Percentiles rank a stretch among this genome's conserved stretches.
phyloP scores from a whole-genome alignment of 441 rosid genomes.

The Syzygium syzygioides region DNA sequence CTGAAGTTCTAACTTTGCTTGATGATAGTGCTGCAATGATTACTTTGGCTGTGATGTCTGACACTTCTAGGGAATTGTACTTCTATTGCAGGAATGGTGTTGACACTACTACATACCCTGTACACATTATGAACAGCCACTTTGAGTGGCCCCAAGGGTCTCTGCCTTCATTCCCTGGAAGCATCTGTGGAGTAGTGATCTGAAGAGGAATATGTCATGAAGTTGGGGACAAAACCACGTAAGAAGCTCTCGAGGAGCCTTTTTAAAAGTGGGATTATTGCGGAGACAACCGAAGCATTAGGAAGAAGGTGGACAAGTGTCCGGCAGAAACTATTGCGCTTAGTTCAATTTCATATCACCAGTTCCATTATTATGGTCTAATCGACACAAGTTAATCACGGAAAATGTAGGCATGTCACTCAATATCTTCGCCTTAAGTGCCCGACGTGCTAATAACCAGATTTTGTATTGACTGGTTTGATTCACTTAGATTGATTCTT shows the following conservation, averaged over 20 bases:
- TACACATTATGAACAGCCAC: neutral
- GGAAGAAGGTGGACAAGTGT: neutral
- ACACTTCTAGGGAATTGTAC: constrained; percentile 1
- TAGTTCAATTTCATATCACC: neutral
- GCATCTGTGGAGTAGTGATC: constrained; percentile 12
- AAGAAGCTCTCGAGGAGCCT: neutral
- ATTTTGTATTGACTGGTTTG: neutral
- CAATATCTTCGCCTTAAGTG: neutral
- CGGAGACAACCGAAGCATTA: neutral
- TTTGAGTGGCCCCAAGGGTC: neutral
- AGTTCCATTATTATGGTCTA: neutral
- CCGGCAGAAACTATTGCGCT: neutral
- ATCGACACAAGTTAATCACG: neutral
- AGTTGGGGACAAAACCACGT: constrained; percentile 21
- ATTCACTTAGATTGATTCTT: neutral
- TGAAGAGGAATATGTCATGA: constrained; percentile 16
- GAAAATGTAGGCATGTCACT: neutral
- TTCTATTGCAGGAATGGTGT: constrained; percentile 12
- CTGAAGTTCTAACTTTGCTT: neutral
- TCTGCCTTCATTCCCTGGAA: constrained; percentile 8
- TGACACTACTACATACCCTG: neutral
- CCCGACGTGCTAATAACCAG: neutral
- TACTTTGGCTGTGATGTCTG: neutral
- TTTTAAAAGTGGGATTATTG: neutral
- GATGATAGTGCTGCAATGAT: neutral